phyloP scores from a whole-genome alignment of 2,329 filamentous ascomycete genomes.

The Nothophaeocryptopus gaeumannii region DNA sequence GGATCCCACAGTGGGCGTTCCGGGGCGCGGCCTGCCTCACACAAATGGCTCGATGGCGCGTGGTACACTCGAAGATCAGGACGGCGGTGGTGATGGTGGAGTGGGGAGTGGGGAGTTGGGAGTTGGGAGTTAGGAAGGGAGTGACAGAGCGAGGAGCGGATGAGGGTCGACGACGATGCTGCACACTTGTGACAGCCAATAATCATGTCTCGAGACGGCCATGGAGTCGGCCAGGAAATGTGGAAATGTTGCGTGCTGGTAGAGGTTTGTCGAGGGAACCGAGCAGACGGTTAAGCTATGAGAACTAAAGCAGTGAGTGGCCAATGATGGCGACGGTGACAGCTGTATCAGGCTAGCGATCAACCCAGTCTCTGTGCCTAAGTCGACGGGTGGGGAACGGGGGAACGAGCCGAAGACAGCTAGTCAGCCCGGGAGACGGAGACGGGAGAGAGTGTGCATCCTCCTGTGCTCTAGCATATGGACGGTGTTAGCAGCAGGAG shows the following conservation, averaged over 20 bases:
- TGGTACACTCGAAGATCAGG: background rate
- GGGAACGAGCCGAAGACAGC: no score
- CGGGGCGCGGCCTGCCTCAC: constrained; percentile 7
- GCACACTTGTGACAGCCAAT: background rate
- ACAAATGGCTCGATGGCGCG: constrained; percentile 8
- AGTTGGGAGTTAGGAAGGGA: background rate
- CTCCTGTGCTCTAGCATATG: no score
- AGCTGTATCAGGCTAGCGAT: no score
- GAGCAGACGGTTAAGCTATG: background rate
- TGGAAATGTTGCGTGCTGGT: background rate
- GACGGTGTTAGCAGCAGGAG: background rate
- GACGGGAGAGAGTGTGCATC: background rate
- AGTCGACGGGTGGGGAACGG: no score
- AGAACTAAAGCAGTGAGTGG: no score
- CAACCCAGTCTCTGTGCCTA: no score
- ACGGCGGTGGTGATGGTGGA: background rate
- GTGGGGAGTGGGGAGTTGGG: no score
- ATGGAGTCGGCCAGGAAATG: constrained; percentile 3
- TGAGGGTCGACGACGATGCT: background rate
- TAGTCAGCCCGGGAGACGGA: background rate
- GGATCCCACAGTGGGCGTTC: background rate
- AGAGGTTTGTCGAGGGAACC: background rate
- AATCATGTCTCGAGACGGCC: constrained; percentile 7
- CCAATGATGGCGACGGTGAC: no score
- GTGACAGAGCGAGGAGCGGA: background rate